Percentiles rank a stretch among this genome's conserved stretches.
Evolutionary conservation across 2,329 filamentous ascomycete species (phyloP).

Genomic region (Penicillium paneum): DNA sequence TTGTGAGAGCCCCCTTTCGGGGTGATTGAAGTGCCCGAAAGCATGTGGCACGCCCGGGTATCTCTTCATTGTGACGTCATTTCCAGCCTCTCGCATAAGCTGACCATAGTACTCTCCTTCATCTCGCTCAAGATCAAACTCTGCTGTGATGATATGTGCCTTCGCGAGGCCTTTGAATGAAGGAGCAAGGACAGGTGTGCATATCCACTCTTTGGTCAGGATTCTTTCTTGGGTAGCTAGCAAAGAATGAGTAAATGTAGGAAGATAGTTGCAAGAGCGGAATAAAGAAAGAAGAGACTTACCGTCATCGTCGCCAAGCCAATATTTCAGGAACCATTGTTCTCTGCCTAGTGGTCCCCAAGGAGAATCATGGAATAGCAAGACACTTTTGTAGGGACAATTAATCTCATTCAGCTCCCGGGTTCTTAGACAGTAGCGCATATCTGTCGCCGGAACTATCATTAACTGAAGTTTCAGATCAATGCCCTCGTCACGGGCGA

Average conservation of each 20-base stretch:
- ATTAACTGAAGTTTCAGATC: slow-evolving; percentile 30
- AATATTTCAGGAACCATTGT: slow-evolving; percentile 34
- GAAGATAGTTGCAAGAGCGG: neutral
- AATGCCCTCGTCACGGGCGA: slow-evolving; percentile 34
- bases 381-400: slow-evolving; percentile 28
- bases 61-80: slow-evolving; percentile 26
- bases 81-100: slow-evolving; percentile 23
- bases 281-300: neutral
- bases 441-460: slow-evolving; percentile 34
- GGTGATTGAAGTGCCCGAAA: slow-evolving; percentile 32
- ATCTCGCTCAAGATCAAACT: slow-evolving; percentile 38
- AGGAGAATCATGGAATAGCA: slow-evolving; percentile 21
- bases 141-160: slow-evolving; percentile 36
- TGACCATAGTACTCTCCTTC: slow-evolving; percentile 31
- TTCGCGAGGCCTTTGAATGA: slow-evolving; percentile 27
- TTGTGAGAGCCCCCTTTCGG: slow-evolving; percentile 21
- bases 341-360: slow-evolving; percentile 32
- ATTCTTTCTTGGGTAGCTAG: slow-evolving; percentile 2
- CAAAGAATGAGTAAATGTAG: neutral
- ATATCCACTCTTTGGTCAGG: slow-evolving; percentile 15
- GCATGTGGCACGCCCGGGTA: slow-evolving; percentile 31
- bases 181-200: slow-evolving; percentile 27
- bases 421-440: slow-evolving; percentile 29
- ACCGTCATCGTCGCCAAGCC: slow-evolving; percentile 27
- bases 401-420: slow-evolving; percentile 9